These are phyloP conservation scores for Candida ipomoeae DNA, from an alignment of 805 yeast species.

Conservation along the genomic window DNA sequence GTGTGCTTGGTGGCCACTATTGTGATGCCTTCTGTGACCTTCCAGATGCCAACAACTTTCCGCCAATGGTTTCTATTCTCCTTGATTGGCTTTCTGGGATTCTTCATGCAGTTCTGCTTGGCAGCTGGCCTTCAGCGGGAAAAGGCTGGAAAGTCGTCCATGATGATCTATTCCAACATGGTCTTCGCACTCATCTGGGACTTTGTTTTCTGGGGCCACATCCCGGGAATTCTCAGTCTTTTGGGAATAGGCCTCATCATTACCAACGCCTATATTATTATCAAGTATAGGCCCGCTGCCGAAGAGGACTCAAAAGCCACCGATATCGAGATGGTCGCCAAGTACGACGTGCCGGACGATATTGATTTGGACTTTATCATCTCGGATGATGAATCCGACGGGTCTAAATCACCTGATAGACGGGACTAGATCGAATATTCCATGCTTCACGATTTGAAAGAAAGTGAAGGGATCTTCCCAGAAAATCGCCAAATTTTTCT, in stretches of 20 bases:
- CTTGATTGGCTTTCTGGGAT: constrained; percentile 71
- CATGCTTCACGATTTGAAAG: no score
- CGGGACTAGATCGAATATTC: background rate
- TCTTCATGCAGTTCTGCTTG: constrained; percentile 70
- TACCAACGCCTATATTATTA: constrained; percentile 57
- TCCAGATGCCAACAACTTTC: constrained; percentile 55
- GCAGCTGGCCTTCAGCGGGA: constrained; percentile 85
- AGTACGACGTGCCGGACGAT: constrained; percentile 15
- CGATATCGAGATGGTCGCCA: constrained; percentile 9
- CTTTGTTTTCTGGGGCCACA: constrained; percentile 61
- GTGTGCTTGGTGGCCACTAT: constrained; percentile 52
- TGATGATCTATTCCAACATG: constrained; percentile 73
- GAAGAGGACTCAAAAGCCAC: constrained; percentile 2
- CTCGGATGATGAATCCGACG: constrained; percentile 15
- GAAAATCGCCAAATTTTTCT: background rate
- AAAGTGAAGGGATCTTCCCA: background rate
- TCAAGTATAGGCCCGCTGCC: constrained; percentile 44
- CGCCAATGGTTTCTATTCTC: constrained; percentile 64
- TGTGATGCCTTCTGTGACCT: constrained; percentile 53
- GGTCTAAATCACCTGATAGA: background rate
- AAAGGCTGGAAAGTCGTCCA: constrained; percentile 68
- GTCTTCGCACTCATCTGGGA: constrained; percentile 79
- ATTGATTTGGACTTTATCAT: constrained; percentile 17
- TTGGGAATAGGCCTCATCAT: constrained; percentile 68
- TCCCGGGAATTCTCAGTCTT: constrained; percentile 66